Evolutionary conservation across 352 stramenopile species (phyloP).

Genomic region (Stramenopiles sp.): DNA sequence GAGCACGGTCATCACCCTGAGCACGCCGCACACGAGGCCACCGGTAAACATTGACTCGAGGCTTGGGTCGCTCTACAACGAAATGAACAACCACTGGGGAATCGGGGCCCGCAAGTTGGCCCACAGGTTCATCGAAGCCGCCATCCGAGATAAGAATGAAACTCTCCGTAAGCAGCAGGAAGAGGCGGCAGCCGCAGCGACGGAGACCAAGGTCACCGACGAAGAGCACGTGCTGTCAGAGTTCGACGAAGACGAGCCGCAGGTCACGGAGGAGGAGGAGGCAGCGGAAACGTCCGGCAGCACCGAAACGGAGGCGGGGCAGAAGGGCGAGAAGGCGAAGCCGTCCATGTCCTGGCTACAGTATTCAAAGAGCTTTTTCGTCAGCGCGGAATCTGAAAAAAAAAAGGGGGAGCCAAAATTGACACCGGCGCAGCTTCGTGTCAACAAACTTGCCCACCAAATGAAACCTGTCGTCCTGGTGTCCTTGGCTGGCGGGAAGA

Average conservation of each 20-base stretch:
- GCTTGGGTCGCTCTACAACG: conserved; percentile 37
- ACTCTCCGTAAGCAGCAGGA: not conserved
- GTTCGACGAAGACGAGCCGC: not conserved
- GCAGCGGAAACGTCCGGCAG: not conserved
- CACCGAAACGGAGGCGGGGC: not conserved
- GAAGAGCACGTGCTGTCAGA: not conserved
- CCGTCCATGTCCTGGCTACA: not conserved
- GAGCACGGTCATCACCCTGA: conserved; percentile 44
- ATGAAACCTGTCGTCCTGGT: conserved; percentile 27
- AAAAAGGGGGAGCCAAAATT: not conserved
- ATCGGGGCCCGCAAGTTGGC: not conserved
- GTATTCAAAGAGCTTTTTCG: not conserved
- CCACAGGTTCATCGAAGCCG: not conserved
- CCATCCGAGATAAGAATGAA: not conserved
- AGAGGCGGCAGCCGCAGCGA: not conserved
- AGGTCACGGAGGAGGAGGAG: not conserved
- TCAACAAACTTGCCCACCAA: conserved; percentile 8
- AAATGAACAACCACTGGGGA: conserved; percentile 13
- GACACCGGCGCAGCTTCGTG: not conserved
- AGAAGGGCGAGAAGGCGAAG: not conserved
- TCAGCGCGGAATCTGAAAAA: not conserved
- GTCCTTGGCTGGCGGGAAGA: conserved; percentile 50
- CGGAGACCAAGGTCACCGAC: too few species aligned
- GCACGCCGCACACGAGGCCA: conserved; percentile 35
- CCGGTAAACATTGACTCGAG: conserved; percentile 42